Evolutionary conservation across 208 protist species (phyloP), one percentile per base, ranked within the genome.

Genomic region (Acanthamoeba culbertsoni): DNA sequence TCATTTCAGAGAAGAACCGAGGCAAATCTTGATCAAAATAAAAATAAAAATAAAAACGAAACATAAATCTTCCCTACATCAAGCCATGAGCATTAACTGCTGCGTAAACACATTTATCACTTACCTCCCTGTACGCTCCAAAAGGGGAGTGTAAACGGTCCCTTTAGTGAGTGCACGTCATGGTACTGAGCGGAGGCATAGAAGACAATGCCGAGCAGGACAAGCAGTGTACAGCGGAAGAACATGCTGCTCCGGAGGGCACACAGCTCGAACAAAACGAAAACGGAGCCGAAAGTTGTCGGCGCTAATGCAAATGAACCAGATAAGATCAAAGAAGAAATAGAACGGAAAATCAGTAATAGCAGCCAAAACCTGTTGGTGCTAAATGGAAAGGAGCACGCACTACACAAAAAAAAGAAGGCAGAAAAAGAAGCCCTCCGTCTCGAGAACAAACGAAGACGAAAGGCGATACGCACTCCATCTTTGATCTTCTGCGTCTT

Each of bases 161-260:
- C 71, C 71, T 82, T 82, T 18, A 82, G 71, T 37, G 71, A 82
- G 71, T 82, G 71, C 71, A 82, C 71, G 20, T 82, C 71, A 8
- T 82, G 71, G 43, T 8, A 35, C 71, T 82, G 71, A 0, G 42
- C 71, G 14, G 71, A 46, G 71, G 71, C 37, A 53, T 82, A 53
- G 42, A 53, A 10, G 31, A 43, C 71, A 23, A 82, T 20, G 7
- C 37, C 37, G 42, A 51, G 43, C 3, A 82, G 35, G 12, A 82
- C 40, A 23, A 82, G 23, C 71, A 82, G 42, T 43, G 43, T 23
- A 14, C 28, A 3, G 23, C 43, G 43, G 37, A 31, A 20, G 43
- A 31, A 55, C 71, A 82, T 82, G 23, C 35, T 75, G 18, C 5
- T 14, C 14, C 51, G 51, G 23, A 59, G 51, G 51, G 51, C 16